Percentiles rank a stretch among this genome's conserved stretches.
Evolutionary conservation across 768 basidiomycete species (phyloP).

Genomic region (Piloderma croceum): DNA sequence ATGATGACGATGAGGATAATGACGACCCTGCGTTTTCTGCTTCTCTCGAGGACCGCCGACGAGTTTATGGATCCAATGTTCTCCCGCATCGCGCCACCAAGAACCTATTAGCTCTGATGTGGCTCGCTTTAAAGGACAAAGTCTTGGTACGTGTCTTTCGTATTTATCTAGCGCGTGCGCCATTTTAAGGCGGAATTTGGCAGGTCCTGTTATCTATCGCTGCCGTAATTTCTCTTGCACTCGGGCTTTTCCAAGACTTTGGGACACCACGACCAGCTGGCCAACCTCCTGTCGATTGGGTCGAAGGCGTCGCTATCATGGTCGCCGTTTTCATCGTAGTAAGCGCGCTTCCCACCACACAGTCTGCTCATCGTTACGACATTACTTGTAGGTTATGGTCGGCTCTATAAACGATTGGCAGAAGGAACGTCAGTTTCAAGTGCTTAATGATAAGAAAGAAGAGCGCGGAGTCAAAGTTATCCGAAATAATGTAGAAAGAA

Average conservation of each 20-base stretch:
- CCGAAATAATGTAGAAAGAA: constrained; percentile 60
- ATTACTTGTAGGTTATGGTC: constrained; percentile 59
- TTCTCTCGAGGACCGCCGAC: constrained; percentile 52
- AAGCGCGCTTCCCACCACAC: constrained; percentile 24
- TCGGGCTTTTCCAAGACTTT: constrained; percentile 93
- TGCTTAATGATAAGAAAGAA: constrained; percentile 91
- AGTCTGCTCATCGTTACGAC: not conserved
- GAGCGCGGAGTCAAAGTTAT: constrained; percentile 86
- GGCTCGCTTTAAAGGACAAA: constrained; percentile 84
- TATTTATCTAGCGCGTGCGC: constrained; percentile 4
- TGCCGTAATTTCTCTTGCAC: constrained; percentile 86
- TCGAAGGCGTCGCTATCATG: constrained; percentile 86
- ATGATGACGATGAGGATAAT: constrained; percentile 26
- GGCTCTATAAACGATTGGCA: constrained; percentile 98
- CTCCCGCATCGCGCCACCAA: constrained; percentile 69
- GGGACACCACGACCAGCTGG: constrained; percentile 54
- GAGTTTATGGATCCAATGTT: constrained; percentile 71
- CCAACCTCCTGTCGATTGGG: constrained; percentile 89
- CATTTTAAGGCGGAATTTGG: constrained; percentile 1
- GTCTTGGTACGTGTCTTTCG: constrained; percentile 56
- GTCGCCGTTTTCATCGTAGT: constrained; percentile 73
- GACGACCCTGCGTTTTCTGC: constrained; percentile 33
- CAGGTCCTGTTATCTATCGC: constrained; percentile 89
- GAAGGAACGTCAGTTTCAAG: constrained; percentile 93
- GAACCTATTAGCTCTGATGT: constrained; percentile 71